A percentile compares a stretch with the other conserved stretches of the same genome.
Conservation (phyloP, 495 filamentous ascomycete species). For the Xylaria sp. region DNA sequence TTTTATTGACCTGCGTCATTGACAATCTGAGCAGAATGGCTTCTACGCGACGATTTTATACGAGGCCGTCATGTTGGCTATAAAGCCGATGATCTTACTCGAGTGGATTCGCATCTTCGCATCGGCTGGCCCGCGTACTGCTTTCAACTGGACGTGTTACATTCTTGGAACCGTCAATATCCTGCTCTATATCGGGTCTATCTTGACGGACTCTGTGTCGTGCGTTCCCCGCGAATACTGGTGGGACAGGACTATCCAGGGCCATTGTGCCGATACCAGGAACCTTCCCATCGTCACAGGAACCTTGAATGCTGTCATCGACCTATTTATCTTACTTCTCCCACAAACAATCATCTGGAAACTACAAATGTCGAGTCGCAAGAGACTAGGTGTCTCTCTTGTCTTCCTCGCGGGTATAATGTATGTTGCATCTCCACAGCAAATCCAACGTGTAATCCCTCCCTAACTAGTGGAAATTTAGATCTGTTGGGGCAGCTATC, state of each 20-base stretch:
- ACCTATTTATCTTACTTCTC: slow-evolving; percentile 31
- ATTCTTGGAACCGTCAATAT: slow-evolving; percentile 15
- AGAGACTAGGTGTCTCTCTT: slow-evolving; percentile 36
- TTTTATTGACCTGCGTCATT: neutral
- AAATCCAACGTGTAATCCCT: neutral
- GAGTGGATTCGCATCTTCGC: slow-evolving; percentile 40
- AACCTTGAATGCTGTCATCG: slow-evolving; percentile 24
- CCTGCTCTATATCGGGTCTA: slow-evolving; percentile 23
- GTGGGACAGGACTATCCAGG: slow-evolving; percentile 32
- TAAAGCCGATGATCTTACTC: slow-evolving; percentile 37
- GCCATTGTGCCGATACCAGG: slow-evolving; percentile 24
- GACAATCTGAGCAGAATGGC: slow-evolving; percentile 13
- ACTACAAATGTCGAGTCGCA: slow-evolving; percentile 33
- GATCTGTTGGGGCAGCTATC: slow-evolving; percentile 24
- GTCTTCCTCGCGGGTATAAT: slow-evolving; percentile 36
- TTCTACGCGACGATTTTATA: slow-evolving; percentile 30
- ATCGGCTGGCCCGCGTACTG: slow-evolving; percentile 26
- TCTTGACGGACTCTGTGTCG: slow-evolving; percentile 26
- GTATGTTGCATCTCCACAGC: neutral
- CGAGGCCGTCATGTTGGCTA: slow-evolving; percentile 28
- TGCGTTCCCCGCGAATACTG: slow-evolving; percentile 30
- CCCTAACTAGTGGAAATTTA: neutral
- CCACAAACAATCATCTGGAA: slow-evolving; percentile 39
- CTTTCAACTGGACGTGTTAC: slow-evolving; percentile 29
- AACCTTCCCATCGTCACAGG: slow-evolving; percentile 25